Evolutionary conservation across 1,284 basidiomycete species (phyloP).

Genomic region (Acaromyces ingoldii): DNA sequence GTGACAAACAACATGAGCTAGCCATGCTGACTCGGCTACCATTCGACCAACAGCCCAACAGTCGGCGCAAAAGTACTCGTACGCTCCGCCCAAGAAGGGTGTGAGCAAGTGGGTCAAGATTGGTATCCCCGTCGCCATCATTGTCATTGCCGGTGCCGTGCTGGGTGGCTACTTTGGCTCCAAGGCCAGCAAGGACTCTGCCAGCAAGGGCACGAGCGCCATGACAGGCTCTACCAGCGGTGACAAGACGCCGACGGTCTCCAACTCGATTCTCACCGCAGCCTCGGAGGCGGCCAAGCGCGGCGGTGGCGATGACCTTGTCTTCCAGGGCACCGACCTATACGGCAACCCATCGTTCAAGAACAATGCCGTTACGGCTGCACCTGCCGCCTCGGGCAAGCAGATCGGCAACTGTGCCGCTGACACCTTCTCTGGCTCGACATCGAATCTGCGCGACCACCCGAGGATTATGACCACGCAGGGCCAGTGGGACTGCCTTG

Average conservation of each 20-base stretch:
- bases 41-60: neutral
- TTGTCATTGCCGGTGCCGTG: constrained; percentile 68
- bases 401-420: neutral
- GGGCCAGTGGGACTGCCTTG: constrained; percentile 86
- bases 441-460: constrained; percentile 64
- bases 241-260: constrained; percentile 19
- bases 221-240: constrained; percentile 10
- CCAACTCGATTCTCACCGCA: constrained; percentile 51
- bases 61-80: constrained; percentile 29
- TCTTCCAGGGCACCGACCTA: constrained; percentile 60
- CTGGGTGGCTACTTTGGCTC: constrained; percentile 71
- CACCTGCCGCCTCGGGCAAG: neutral
- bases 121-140: constrained; percentile 50
- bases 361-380: constrained; percentile 53
- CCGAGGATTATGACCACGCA: constrained; percentile 85
- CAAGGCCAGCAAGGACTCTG: constrained; percentile 52
- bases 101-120: constrained; percentile 42
- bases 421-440: constrained; percentile 6
- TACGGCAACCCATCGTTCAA: constrained; percentile 79
- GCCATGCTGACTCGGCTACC: neutral
- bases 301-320: constrained; percentile 66
- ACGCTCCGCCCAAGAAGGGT: constrained; percentile 37
- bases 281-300: constrained; percentile 62
- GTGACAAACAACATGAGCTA: too few relatives aligned
- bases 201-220: constrained; percentile 28